Conservation (phyloP, 805 yeast species). For the Yarrowia sp. region DNA sequence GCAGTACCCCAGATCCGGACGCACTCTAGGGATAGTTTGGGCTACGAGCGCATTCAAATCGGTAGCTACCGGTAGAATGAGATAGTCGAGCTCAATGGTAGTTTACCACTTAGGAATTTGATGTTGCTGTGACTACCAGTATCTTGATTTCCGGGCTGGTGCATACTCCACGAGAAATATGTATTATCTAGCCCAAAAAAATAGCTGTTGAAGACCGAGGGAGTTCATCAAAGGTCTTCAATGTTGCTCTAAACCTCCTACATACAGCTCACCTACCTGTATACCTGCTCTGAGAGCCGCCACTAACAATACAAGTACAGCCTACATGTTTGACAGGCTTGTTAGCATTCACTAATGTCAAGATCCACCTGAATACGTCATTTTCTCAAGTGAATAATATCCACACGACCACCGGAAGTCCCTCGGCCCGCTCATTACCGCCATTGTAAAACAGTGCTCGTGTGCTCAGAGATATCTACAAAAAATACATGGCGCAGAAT, state of each 20-base stretch:
- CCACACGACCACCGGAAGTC: not conserved
- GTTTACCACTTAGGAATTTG: too few relatives aligned
- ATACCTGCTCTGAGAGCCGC: not conserved
- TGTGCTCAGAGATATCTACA: not conserved
- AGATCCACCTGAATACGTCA: too few relatives aligned
- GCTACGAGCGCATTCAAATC: not conserved
- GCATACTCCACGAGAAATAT: too few relatives aligned
- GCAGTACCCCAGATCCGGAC: not conserved
- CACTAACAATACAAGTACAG: too few relatives aligned
- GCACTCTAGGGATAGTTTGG: not conserved
- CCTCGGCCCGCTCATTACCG: not conserved
- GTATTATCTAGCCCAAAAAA: too few relatives aligned
- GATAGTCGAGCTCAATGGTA: too few relatives aligned
- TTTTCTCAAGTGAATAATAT: not conserved
- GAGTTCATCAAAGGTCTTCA: too few relatives aligned
- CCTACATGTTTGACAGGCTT: not conserved
- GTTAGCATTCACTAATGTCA: not conserved
- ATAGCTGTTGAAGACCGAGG: too few relatives aligned
- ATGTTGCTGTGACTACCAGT: too few relatives aligned
- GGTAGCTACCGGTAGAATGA: not conserved
- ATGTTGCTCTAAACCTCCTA: too few relatives aligned
- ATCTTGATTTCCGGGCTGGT: too few relatives aligned
- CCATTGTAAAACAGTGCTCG: not conserved
- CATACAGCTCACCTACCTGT: not conserved
- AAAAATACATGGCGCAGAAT: constrained; percentile 1